A percentile compares a stretch with the other conserved stretches of the same genome.
phyloP scores from a whole-genome alignment of 202 grass and related monocot genomes.

The Zoysia matrella region DNA sequence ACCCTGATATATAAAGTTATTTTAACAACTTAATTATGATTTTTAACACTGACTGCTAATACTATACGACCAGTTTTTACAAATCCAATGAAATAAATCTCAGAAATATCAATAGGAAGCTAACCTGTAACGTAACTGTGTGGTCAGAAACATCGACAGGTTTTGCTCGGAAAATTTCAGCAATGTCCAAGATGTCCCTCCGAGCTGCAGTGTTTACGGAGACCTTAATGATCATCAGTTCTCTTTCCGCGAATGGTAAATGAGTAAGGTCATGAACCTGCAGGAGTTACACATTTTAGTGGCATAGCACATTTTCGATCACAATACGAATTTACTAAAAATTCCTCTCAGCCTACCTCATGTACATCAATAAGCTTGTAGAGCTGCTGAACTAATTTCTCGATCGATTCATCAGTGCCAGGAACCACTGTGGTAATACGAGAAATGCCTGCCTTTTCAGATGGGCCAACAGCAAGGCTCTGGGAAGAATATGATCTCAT shows the following conservation, averaged over 20 bases:
- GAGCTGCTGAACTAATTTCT: slow-evolving; percentile 86
- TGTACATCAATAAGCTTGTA: slow-evolving; percentile 96
- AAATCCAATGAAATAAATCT: not conserved
- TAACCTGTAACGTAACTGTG: slow-evolving; percentile 89
- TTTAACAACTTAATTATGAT: not conserved
- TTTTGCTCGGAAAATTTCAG: slow-evolving; percentile 88
- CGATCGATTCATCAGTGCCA: slow-evolving; percentile 81
- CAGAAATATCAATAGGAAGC: slow-evolving; percentile 1
- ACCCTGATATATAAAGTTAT: not conserved
- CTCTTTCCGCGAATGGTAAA: slow-evolving; percentile 89
- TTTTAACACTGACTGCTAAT: not conserved
- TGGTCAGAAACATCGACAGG: slow-evolving; percentile 93
- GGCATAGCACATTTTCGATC: slow-evolving; percentile 8
- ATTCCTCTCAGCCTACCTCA: slow-evolving; percentile 54
- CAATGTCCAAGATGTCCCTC: slow-evolving; percentile 92
- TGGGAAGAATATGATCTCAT: slow-evolving; percentile 35
- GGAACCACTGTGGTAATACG: slow-evolving; percentile 94
- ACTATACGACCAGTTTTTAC: not conserved
- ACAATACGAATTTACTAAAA: not conserved
- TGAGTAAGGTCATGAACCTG: slow-evolving; percentile 88
- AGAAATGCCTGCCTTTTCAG: slow-evolving; percentile 81
- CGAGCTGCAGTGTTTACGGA: slow-evolving; percentile 87
- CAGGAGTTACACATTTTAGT: not conserved
- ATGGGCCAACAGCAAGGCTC: slow-evolving; percentile 95
- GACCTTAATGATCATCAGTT: slow-evolving; percentile 96